Evolutionary conservation across 1,284 basidiomycete genomes (phyloP).

Genomic region (Afroboletus lepidellus): DNA sequence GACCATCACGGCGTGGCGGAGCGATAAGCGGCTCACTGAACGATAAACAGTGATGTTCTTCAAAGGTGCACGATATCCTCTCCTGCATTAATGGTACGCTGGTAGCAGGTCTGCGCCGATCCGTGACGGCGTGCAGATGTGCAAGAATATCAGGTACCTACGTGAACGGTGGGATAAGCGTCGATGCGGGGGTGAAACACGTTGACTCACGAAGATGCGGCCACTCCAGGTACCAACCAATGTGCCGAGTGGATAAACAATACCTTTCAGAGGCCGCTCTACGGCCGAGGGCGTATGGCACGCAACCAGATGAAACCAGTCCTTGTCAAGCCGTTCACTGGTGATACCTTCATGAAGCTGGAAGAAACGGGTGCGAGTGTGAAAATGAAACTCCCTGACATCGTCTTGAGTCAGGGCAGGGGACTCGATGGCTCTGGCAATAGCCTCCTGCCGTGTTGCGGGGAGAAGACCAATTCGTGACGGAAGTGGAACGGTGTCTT

Average conservation of each 20-base stretch:
- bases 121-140: slow-evolving; percentile 24
- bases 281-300: slow-evolving; percentile 38
- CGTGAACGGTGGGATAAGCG: slow-evolving; percentile 16
- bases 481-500: slow-evolving; percentile 30
- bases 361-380: slow-evolving; percentile 36
- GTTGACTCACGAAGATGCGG: slow-evolving; percentile 37
- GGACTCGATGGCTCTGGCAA: slow-evolving; percentile 16
- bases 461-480: slow-evolving; percentile 28
- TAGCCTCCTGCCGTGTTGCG: slow-evolving; percentile 35
- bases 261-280: slow-evolving; percentile 38
- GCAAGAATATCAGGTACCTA: slow-evolving; percentile 27
- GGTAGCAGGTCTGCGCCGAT: slow-evolving; percentile 20
- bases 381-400: slow-evolving; percentile 37
- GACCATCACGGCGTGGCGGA: slow-evolving; percentile 33
- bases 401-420: slow-evolving; percentile 40
- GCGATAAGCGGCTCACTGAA: slow-evolving; percentile 37
- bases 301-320: slow-evolving; percentile 44
- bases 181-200: slow-evolving; percentile 1
- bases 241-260: slow-evolving; percentile 42
- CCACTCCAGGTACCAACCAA: slow-evolving; percentile 44
- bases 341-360: slow-evolving; percentile 15
- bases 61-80: slow-evolving; percentile 41
- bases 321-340: slow-evolving; percentile 38
- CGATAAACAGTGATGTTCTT: slow-evolving; percentile 46
- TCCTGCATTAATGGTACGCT: slow-evolving; percentile 33